Evolutionary conservation across 2,329 filamentous ascomycete genomes (phyloP), one percentile per base, ranked within the genome.

Genomic region (Pezicula carpinea): DNA sequence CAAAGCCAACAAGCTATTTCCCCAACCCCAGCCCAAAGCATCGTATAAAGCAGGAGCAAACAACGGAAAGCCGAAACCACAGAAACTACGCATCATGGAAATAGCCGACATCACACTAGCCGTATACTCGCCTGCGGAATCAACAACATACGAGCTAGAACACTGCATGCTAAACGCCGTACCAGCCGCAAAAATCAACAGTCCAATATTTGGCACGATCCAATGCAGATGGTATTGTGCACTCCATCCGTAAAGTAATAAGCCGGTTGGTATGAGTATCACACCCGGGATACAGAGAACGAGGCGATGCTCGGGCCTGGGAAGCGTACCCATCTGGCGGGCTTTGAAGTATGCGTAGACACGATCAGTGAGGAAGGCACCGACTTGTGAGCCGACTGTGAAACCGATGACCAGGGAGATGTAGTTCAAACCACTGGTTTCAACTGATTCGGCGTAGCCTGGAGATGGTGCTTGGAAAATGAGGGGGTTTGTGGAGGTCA

Each of bases 291-390:
- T 58, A 62, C 81, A 75, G 3, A 83, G 66, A 0, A 81, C 81
- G 0, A 83, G 67, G n/a, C 83, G 77, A 55, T 77, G 80, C 53
- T 87, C 83, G 0, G 83, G 82, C 8, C 19, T 41, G 18, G 45
- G 19, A 13, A 19, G 26, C 3, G 42, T 46, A 26, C 43, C 46
- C 66, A 15, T 29, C 38, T 40, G 17, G 41, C 17, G 62, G 48
- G 45, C 11, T 52, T 55, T 26, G 3, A 62, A 35, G 6, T 35
- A 38, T 29, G 52, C 26, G 26, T 59, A 61, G 13, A 61, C 49
- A 4, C 48, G 41, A 50, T 67, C 64, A 17, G 61, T 56, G 35
- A 62, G 55, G 18, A 59, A 48, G 15, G 64, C 64, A 47, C 48
- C 53, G 1, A 55, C 50, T 35, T 53, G 54, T 6, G 58, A 39